phyloP scores from a whole-genome alignment of 441 rosid species.

The Pelargonium citronellum region DNA sequence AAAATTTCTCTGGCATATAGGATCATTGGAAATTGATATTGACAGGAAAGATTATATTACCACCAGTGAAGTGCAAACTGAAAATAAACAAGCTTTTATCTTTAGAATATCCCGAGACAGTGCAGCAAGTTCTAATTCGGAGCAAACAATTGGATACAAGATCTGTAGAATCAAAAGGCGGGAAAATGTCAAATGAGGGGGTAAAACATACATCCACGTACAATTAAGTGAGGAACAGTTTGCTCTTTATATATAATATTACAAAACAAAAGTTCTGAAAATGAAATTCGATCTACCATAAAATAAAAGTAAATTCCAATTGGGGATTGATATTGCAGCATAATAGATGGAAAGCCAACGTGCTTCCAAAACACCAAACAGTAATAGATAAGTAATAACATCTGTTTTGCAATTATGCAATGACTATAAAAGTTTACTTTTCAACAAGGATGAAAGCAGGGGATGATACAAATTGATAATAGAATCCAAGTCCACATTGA shows the following conservation, averaged over 20 bases:
- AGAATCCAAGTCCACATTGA: conserved; percentile 8
- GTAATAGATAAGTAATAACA: background rate
- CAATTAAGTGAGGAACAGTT: background rate
- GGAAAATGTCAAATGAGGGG: conserved; percentile 3
- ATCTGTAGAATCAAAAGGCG: conserved; percentile 41
- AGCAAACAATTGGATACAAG: conserved; percentile 53
- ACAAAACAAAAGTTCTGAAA: conserved; percentile 2
- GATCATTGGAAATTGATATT: background rate
- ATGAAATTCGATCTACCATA: conserved; percentile 4
- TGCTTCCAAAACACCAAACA: conserved; percentile 5
- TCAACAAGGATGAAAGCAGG: too few species aligned
- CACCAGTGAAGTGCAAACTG: conserved; percentile 77
- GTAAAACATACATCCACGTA: background rate
- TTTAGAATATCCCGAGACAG: conserved; percentile 41
- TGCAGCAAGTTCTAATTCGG: conserved; percentile 46
- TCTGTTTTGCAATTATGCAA: background rate
- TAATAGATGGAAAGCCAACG: background rate
- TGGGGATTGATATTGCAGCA: background rate
- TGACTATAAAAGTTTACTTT: background rate
- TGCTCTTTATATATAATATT: background rate
- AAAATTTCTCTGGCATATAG: conserved; percentile 9
- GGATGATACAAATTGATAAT: background rate
- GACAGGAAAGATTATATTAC: conserved; percentile 37
- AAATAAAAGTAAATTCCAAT: conserved; percentile 1
- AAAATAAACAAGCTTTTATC: conserved; percentile 76